Conservation (phyloP, 2,329 filamentous ascomycete species). For the Orbilia quercus region DNA sequence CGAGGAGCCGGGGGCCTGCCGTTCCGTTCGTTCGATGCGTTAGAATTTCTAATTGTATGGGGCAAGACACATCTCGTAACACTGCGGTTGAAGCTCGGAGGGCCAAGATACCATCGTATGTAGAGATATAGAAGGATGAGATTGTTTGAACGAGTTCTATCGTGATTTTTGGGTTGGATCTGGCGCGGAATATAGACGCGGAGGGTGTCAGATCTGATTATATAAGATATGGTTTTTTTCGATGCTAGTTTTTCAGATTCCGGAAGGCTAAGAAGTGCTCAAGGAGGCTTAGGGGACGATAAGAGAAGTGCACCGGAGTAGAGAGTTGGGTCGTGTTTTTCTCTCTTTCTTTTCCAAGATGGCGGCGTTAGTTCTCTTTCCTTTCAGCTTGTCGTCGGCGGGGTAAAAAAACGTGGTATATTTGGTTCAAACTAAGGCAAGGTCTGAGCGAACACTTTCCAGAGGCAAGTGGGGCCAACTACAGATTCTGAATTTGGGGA, state of each 20-base stretch:
- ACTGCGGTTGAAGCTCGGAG: not conserved
- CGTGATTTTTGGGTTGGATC: not conserved
- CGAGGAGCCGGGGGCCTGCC: not conserved
- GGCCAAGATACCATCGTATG: too few relatives aligned
- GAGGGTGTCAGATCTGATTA: slow-evolving; percentile 14
- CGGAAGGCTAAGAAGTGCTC: not conserved
- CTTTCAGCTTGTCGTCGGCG: not conserved
- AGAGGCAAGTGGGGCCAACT: slow-evolving; percentile 12
- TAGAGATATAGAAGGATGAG: too few relatives aligned
- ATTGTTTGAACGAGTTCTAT: not conserved
- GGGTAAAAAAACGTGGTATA: slow-evolving; percentile 1
- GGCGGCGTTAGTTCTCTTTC: not conserved
- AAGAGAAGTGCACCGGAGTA: not conserved
- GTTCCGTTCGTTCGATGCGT: too few relatives aligned
- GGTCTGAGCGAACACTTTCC: not conserved
- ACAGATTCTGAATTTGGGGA: slow-evolving; percentile 27
- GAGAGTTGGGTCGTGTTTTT: not conserved
- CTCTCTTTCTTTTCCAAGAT: not conserved
- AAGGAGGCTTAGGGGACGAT: not conserved
- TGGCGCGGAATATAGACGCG: not conserved
- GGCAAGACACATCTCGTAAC: not conserved
- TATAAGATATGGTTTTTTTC: slow-evolving; percentile 14
- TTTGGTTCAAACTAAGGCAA: not conserved
- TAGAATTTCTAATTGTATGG: not conserved
- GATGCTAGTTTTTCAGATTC: not conserved